phyloP scores from a whole-genome alignment of 108 stramenopile genomes.

The Nitzschia sp. region DNA sequence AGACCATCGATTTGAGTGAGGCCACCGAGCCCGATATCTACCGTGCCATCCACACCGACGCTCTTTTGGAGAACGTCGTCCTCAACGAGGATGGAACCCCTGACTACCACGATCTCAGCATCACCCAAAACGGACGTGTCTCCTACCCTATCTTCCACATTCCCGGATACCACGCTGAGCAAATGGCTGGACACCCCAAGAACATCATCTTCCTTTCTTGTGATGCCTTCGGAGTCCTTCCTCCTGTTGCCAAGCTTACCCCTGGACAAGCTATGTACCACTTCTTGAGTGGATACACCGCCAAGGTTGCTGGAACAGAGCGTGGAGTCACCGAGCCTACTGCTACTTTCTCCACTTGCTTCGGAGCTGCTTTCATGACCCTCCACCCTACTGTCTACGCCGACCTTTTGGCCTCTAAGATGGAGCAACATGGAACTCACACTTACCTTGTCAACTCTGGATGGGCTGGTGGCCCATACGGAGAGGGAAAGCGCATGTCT shows the following conservation, averaged over 20 bases:
- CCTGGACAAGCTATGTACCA: conserved; percentile 98
- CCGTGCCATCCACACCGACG: conserved; percentile 92
- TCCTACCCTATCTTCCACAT: conserved; percentile 96
- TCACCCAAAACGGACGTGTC: conserved; percentile 98
- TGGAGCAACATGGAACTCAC: conserved; percentile 83
- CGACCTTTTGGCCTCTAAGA: conserved; percentile 89
- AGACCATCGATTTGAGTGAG: conserved; percentile 93
- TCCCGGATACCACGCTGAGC: conserved; percentile 83
- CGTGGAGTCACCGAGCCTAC: conserved; percentile 93
- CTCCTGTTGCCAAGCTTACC: conserved; percentile 91
- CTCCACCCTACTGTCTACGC: conserved; percentile 94
- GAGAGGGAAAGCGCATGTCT: conserved; percentile 93
- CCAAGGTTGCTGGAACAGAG: conserved; percentile 98
- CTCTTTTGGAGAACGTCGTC: conserved; percentile 93
- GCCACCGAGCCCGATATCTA: conserved; percentile 97
- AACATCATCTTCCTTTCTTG: conserved; percentile 95
- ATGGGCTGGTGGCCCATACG: conserved; percentile 95
- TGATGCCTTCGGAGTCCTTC: conserved; percentile 97
- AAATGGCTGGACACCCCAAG: conserved; percentile 95
- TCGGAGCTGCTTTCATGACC: conserved; percentile 98
- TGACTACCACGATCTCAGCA: conserved; percentile 89
- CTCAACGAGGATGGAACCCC: conserved; percentile 67
- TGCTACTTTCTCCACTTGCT: conserved; percentile 93
- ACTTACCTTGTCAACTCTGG: conserved; percentile 97
- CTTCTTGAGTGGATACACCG: conserved; percentile 96